Evolutionary conservation across 345 rosid genomes (phyloP).

Genomic region (Citrus unshiu): DNA sequence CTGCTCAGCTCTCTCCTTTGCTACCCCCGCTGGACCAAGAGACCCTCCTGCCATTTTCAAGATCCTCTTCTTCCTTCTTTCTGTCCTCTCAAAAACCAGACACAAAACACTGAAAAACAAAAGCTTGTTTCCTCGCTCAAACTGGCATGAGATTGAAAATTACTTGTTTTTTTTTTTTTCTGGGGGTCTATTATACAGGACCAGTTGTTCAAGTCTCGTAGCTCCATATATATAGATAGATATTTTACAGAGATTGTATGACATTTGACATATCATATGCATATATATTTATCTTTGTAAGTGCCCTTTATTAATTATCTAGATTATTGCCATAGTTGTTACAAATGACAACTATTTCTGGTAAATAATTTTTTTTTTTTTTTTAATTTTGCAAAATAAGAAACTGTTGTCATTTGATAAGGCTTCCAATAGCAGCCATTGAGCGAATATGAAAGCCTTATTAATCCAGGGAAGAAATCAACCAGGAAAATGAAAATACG

Average conservation of each 20-base stretch:
- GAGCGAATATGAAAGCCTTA: neutral
- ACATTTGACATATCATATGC: neutral
- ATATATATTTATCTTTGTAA: neutral
- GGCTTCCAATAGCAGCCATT: neutral
- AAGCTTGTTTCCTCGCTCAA: neutral
- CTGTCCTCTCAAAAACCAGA: constrained; percentile 3
- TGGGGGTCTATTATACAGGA: neutral
- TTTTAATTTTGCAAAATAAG: neutral
- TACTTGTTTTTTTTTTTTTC: neutral
- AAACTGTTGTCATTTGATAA: neutral
- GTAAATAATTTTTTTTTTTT: neutral
- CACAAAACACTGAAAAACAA: neutral
- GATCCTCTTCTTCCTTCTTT: neutral
- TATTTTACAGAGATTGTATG: too few species aligned
- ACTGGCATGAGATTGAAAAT: neutral
- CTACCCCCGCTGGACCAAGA: constrained; percentile 66
- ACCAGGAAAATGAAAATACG: neutral
- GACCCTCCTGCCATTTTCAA: constrained; percentile 78
- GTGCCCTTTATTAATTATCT: neutral
- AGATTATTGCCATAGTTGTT: neutral
- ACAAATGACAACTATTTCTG: neutral
- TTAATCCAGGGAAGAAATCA: neutral
- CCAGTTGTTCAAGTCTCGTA: neutral
- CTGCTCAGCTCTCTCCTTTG: constrained; percentile 76
- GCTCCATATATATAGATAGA: neutral